A percentile compares a stretch with the other conserved stretches of the same genome.
phyloP scores from a whole-genome alignment of 2,329 filamentous ascomycete genomes.

The Cryphonectria nitschkei region DNA sequence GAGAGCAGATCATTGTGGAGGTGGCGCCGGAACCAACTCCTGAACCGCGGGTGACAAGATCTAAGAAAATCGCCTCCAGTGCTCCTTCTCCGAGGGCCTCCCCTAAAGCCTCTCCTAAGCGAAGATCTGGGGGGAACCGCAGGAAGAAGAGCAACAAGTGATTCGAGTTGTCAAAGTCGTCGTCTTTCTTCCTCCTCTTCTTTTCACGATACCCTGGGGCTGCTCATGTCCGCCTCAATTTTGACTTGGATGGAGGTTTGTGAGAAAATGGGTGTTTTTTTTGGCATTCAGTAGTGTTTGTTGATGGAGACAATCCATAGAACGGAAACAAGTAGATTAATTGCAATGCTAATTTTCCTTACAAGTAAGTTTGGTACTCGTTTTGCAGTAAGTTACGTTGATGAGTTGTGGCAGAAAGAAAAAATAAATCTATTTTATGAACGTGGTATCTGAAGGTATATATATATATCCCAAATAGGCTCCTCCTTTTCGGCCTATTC shows the following conservation, averaged over 20 bases:
- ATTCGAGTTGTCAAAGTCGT: not conserved
- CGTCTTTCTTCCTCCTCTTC: not conserved
- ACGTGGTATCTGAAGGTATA: constrained; percentile 24
- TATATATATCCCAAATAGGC: not conserved
- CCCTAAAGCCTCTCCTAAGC: constrained; percentile 38
- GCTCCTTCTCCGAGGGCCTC: constrained; percentile 38
- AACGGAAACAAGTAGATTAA: constrained; percentile 14
- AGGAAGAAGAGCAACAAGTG: constrained; percentile 31
- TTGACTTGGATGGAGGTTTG: not conserved
- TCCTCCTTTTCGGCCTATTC: not conserved
- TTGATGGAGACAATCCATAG: constrained; percentile 16
- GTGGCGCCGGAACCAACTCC: constrained; percentile 34
- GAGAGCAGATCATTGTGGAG: constrained; percentile 47
- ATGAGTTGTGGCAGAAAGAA: not conserved
- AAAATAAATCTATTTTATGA: constrained; percentile 16
- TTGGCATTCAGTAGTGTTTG: constrained; percentile 3
- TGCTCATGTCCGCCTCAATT: not conserved
- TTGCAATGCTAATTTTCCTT: constrained; percentile 8
- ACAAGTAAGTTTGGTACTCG: not conserved
- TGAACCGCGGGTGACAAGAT: constrained; percentile 33
- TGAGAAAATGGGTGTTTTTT: not conserved
- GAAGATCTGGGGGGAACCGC: constrained; percentile 41
- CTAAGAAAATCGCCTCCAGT: constrained; percentile 40
- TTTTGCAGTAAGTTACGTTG: not conserved
- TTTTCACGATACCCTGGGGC: constrained; percentile 19